These are phyloP conservation scores for Amaranthus hypochondriacus DNA, from an alignment of 148 eudicot genomes.

Conservation along the genomic window DNA sequence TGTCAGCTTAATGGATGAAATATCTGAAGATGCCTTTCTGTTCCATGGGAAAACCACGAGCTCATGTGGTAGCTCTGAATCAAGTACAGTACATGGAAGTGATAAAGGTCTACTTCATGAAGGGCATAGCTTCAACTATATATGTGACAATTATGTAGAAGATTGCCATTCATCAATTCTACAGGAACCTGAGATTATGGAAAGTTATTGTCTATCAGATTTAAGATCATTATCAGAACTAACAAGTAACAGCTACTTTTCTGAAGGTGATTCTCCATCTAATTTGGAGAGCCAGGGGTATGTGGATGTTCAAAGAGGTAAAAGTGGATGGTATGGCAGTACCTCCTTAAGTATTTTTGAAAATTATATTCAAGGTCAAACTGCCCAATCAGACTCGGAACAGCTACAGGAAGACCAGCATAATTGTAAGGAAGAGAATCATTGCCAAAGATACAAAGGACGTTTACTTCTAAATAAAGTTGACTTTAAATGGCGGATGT, in stretches of 20 bases:
- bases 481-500: conserved; percentile 70
- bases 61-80: conserved; percentile 30
- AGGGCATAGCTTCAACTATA: conserved; percentile 15
- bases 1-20: conserved; percentile 64
- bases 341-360: conserved; percentile 55
- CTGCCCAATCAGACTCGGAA: conserved; percentile 22
- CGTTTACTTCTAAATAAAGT: conserved; percentile 56
- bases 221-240: conserved; percentile 50
- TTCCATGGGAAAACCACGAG: conserved; percentile 27
- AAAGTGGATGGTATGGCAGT: conserved; percentile 69
- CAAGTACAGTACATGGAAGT: conserved; percentile 22
- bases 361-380: conserved; percentile 53
- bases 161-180: conserved; percentile 30
- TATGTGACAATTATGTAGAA: conserved; percentile 20
- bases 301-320: conserved; percentile 32
- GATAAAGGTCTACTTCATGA: conserved; percentile 14
- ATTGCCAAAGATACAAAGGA: conserved; percentile 47
- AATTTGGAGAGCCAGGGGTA: conserved; percentile 29
- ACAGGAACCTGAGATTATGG: conserved; percentile 55
- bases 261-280: conserved; percentile 27
- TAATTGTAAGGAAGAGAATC: conserved; percentile 24
- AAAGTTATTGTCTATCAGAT: conserved; percentile 70
- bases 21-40: conserved; percentile 79
- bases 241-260: conserved; percentile 34
- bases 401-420: conserved; percentile 25